Percentiles rank a stretch among this genome's conserved stretches.
These are phyloP conservation scores for Kodamaea sp. DNA, from an alignment of 1,139 yeast species.

Conservation along the genomic window DNA sequence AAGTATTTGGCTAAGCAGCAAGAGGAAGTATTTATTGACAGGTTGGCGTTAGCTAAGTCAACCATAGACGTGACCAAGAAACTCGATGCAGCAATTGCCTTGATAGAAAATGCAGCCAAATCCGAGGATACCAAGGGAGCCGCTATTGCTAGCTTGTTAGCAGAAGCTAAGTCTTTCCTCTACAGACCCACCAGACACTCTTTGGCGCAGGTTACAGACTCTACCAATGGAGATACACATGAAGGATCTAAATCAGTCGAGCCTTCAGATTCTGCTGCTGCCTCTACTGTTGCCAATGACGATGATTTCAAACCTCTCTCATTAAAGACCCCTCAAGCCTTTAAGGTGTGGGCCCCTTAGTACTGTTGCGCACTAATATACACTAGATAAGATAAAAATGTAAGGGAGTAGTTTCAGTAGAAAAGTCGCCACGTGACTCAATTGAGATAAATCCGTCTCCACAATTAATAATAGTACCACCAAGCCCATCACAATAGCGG, in stretches of 20 bases:
- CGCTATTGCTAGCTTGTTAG: constrained; percentile 31
- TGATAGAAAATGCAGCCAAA: constrained; percentile 26
- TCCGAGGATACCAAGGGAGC: constrained; percentile 6
- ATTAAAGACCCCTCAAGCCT: constrained; percentile 77
- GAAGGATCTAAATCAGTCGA: constrained; percentile 10
- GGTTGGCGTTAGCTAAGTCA: constrained; percentile 69
- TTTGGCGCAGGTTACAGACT: constrained; percentile 22
- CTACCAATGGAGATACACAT: constrained; percentile 14
- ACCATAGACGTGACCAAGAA: constrained; percentile 54
- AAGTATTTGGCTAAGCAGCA: constrained; percentile 73
- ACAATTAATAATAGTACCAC: too few relatives aligned
- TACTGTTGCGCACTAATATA: constrained; percentile 2
- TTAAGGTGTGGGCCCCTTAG: constrained; percentile 80
- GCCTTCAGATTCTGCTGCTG: constrained; percentile 15
- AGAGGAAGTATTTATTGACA: constrained; percentile 77
- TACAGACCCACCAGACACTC: constrained; percentile 50
- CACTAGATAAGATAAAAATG: too few relatives aligned
- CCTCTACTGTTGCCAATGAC: constrained; percentile 12
- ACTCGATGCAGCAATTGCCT: constrained; percentile 43
- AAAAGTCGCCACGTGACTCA: too few relatives aligned
- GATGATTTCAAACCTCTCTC: constrained; percentile 67
- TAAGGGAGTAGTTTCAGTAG: too few relatives aligned
- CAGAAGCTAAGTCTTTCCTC: constrained; percentile 51
- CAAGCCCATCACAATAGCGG: too few relatives aligned
- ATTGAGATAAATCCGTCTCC: too few relatives aligned